Base-by-base conservation (phyloP, 208 protist species). In the Trypanosoma mega region DNA sequence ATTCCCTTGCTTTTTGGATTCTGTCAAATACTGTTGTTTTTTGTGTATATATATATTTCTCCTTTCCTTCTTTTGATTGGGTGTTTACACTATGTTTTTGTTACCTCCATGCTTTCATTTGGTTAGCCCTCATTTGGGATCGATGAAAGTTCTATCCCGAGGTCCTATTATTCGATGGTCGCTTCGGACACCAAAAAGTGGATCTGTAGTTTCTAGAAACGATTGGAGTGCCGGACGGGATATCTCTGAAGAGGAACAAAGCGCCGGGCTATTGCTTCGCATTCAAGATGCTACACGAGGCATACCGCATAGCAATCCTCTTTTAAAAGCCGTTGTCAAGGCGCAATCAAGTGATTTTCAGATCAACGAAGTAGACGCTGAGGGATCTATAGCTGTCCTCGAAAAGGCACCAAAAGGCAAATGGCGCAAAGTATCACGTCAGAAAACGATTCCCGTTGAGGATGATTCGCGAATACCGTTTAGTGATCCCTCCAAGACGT, bases 401-500 rank as follows among this genome's bases (percentile, higher is more conserved):
- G 59, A 78, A 53, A 74, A 57, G 27, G 46, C 53, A 3, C 85
- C 83, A 20, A 83, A 81, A 23, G 78, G 70, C 1, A 64, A 76
- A n/a, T 96, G 89, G 86, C 71, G 74, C 5, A 96, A 96, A 61
- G 66, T 96, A 12, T 78, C 74, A 0, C 78, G 84, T 0, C 37
- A 73, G 20, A 79, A 82, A 59, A 85, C 76, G 21, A 20, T 90
- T 6, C 68, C 89, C 20, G 59, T 93, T 5, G 85, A 96, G 65
- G 73, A 91, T 60, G 68, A 75, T 14, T 11, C 69, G n/a, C 55
- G 23, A 8, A 74, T 59, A 30, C 64, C 65, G 8, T 96, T 96
- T 61, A 78, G 80, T 61, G 62, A 89, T 47, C 74, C 81, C 0
- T 50, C 73, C 2, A 93, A 93, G 50, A 69, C 77, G 12, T 82